Evolutionary conservation across 768 basidiomycete species (phyloP).

Genomic region (Astraeus odoratus): DNA sequence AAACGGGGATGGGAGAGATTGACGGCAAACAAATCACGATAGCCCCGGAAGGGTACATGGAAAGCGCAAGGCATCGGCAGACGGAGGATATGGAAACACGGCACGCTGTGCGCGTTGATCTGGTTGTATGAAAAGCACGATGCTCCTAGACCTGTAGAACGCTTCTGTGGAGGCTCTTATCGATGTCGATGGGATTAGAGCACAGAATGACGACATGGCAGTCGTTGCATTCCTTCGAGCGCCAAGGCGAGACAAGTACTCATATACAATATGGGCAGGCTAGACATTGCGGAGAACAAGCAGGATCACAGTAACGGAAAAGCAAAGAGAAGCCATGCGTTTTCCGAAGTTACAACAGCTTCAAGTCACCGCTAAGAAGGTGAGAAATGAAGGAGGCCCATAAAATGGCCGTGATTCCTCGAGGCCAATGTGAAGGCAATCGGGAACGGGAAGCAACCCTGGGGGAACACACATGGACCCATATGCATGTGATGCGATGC

Average conservation of each 20-base stretch:
- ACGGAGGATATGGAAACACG: constrained; percentile 11
- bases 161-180: constrained; percentile 18
- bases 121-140: constrained; percentile 26
- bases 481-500: no score
- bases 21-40: neutral
- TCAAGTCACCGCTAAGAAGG: constrained; percentile 7
- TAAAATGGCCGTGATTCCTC: constrained; percentile 11
- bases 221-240: neutral
- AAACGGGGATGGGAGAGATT: no score
- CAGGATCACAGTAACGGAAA: neutral
- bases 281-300: neutral
- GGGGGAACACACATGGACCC: constrained; percentile 17
- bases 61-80: constrained; percentile 8
- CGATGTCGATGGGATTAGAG: constrained; percentile 1
- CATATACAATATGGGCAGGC: no score
- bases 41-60: constrained; percentile 3
- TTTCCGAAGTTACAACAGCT: no score
- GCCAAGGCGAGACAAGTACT: neutral
- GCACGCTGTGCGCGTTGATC: constrained; percentile 18
- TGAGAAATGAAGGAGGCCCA: constrained; percentile 8
- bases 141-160: constrained; percentile 9
- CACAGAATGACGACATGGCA: neutral
- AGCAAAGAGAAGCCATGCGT: constrained; percentile 1
- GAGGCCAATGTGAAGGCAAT: constrained; percentile 14
- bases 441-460: neutral